Conservation (phyloP, 2,329 filamentous ascomycete species). For the Fusarium vanettenii region DNA sequence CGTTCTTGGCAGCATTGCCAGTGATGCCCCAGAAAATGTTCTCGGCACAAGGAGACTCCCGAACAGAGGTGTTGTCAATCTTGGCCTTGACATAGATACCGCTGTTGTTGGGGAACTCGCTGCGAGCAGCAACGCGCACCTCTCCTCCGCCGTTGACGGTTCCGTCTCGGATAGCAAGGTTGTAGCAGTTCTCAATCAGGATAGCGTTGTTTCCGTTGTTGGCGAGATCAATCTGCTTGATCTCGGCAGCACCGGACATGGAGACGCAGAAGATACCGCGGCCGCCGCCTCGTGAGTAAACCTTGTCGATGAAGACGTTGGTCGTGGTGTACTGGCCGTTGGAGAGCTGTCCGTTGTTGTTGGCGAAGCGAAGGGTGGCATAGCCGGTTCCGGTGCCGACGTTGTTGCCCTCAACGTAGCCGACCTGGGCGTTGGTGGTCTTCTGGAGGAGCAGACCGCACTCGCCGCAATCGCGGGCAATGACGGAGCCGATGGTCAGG, state of each 20-base stretch:
- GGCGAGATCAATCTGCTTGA: conserved; percentile 60
- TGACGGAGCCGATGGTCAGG: conserved; percentile 62
- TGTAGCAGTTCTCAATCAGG: conserved; percentile 70
- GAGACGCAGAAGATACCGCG: conserved; percentile 69
- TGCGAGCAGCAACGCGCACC: conserved; percentile 62
- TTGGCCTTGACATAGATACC: conserved; percentile 61
- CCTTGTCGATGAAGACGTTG: conserved; percentile 64
- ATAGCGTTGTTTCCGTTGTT: conserved; percentile 66
- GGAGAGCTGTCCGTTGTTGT: conserved; percentile 63
- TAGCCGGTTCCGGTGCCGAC: conserved; percentile 65
- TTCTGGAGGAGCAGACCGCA: conserved; percentile 67
- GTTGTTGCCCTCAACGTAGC: conserved; percentile 67
- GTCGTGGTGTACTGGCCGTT: conserved; percentile 62
- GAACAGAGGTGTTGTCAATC: conserved; percentile 62
- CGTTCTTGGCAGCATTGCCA: conserved; percentile 54
- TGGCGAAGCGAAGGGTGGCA: conserved; percentile 67
- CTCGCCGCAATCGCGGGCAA: conserved; percentile 65
- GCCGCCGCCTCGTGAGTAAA: conserved; percentile 66
- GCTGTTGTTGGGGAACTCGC: conserved; percentile 64
- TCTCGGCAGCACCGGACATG: conserved; percentile 63
- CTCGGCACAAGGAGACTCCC: conserved; percentile 64
- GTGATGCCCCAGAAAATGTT: conserved; percentile 62
- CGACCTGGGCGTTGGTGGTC: conserved; percentile 63
- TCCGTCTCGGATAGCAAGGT: conserved; percentile 61
- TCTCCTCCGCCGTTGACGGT: conserved; percentile 66